Evolutionary conservation across 1,284 basidiomycete genomes (phyloP).

Genomic region (Fomitopsis betulina): DNA sequence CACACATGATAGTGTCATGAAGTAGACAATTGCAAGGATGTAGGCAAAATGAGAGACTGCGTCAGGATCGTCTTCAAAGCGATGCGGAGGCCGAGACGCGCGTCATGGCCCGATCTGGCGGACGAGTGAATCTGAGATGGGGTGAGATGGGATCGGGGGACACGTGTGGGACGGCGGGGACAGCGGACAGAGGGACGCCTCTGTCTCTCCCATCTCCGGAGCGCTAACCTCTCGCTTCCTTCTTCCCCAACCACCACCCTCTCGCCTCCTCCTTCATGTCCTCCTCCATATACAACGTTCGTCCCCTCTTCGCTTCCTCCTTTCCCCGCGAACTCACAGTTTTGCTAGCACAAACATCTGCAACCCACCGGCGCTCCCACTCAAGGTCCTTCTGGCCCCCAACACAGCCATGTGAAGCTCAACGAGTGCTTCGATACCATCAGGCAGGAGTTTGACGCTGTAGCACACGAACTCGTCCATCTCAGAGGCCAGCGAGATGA

Average conservation of each 20-base stretch:
- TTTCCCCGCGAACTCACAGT: not conserved
- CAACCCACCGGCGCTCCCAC: slow-evolving; percentile 50
- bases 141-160: slow-evolving; percentile 16
- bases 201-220: slow-evolving; percentile 16
- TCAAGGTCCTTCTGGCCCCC: slow-evolving; percentile 35
- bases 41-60: too few relatives aligned
- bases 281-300: slow-evolving; percentile 33
- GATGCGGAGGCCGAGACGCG: not conserved
- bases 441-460: slow-evolving; percentile 81
- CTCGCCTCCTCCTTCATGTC: slow-evolving; percentile 19
- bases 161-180: slow-evolving; percentile 13
- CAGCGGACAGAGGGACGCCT: slow-evolving; percentile 2
- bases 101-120: slow-evolving; percentile 11
- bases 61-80: too few relatives aligned
- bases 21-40: too few relatives aligned
- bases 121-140: slow-evolving; percentile 15
- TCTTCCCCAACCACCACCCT: slow-evolving; percentile 16
- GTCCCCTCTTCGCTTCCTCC: slow-evolving; percentile 10
- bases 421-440: slow-evolving; percentile 83
- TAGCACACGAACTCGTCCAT: slow-evolving; percentile 65
- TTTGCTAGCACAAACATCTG: slow-evolving; percentile 57
- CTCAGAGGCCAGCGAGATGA: slow-evolving; percentile 85
- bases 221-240: slow-evolving; percentile 16
- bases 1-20: too few relatives aligned
- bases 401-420: slow-evolving; percentile 44